A percentile compares a stretch with the other conserved stretches of the same genome.
Conservation (phyloP, 495 filamentous ascomycete species). For the Neohortaea acidophila region DNA sequence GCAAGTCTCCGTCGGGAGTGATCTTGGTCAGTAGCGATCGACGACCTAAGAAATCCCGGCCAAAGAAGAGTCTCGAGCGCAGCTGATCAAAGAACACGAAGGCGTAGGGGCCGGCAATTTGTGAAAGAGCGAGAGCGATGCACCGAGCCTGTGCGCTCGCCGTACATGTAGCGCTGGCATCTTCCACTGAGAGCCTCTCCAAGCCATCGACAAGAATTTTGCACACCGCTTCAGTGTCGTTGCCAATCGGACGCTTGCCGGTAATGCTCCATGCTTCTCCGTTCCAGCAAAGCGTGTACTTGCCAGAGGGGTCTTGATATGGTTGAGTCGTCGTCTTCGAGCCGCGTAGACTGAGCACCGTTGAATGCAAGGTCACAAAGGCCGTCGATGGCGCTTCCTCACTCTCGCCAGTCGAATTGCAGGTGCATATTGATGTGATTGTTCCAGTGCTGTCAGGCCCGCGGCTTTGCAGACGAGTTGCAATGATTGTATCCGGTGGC, state of each 20-base stretch:
- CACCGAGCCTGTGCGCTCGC: neutral
- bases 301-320: slow-evolving; percentile 41
- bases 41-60: slow-evolving; percentile 71
- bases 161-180: neutral
- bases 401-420: neutral
- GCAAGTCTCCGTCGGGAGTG: slow-evolving; percentile 35
- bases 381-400: no score
- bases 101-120: slow-evolving; percentile 72
- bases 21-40: slow-evolving; percentile 54
- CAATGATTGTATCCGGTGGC: slow-evolving; percentile 30
- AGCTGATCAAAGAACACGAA: slow-evolving; percentile 71
- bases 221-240: slow-evolving; percentile 65
- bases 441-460: slow-evolving; percentile 41
- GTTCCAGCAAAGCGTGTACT: slow-evolving; percentile 86
- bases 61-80: slow-evolving; percentile 51
- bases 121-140: slow-evolving; percentile 11
- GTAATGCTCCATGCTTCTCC: slow-evolving; percentile 85
- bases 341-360: slow-evolving; percentile 75
- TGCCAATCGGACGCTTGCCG: slow-evolving; percentile 38
- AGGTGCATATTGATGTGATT: no score
- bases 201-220: slow-evolving; percentile 39
- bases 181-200: neutral
- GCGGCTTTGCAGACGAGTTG: slow-evolving; percentile 32
- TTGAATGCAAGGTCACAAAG: slow-evolving; percentile 38
- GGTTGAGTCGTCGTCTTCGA: slow-evolving; percentile 58